Conservation (phyloP, 305 asterid species). For the Fraxinus sp. region DNA sequence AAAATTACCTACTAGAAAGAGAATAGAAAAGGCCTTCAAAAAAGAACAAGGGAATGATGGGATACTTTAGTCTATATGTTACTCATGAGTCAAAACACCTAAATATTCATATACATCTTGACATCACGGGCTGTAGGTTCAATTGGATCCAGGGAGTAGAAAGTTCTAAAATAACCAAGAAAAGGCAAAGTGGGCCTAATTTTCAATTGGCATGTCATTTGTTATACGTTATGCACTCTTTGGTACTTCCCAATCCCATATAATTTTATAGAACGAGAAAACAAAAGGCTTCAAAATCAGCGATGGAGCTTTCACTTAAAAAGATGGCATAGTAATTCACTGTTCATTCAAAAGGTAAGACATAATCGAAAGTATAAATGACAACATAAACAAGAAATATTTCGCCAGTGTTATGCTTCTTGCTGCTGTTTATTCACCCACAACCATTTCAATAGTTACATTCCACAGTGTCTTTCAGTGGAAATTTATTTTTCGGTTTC, state of each 20-base stretch:
- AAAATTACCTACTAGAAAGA: not conserved
- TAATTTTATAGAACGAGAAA: not conserved
- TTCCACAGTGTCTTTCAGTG: not conserved
- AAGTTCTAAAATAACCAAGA: not conserved
- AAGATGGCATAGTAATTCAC: not conserved
- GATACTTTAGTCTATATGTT: no score
- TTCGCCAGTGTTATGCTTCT: conserved; percentile 8
- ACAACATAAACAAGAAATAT: not conserved
- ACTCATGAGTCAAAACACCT: not conserved
- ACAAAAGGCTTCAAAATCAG: not conserved
- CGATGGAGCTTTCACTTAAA: not conserved
- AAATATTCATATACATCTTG: not conserved
- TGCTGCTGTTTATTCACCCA: not conserved
- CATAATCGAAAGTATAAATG: not conserved
- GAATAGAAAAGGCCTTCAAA: no score
- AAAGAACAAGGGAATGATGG: no score
- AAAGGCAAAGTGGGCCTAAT: not conserved
- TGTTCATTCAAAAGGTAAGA: not conserved
- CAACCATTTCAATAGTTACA: not conserved
- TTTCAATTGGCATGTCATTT: not conserved
- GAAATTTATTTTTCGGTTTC: not conserved
- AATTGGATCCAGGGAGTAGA: not conserved
- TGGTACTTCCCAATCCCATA: not conserved
- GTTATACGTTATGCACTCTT: not conserved
- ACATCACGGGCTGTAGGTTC: not conserved